Evolutionary conservation across 108 stramenopile species (phyloP), one percentile per base, ranked within the genome.

Genomic region (Parietichytrium sp.): DNA sequence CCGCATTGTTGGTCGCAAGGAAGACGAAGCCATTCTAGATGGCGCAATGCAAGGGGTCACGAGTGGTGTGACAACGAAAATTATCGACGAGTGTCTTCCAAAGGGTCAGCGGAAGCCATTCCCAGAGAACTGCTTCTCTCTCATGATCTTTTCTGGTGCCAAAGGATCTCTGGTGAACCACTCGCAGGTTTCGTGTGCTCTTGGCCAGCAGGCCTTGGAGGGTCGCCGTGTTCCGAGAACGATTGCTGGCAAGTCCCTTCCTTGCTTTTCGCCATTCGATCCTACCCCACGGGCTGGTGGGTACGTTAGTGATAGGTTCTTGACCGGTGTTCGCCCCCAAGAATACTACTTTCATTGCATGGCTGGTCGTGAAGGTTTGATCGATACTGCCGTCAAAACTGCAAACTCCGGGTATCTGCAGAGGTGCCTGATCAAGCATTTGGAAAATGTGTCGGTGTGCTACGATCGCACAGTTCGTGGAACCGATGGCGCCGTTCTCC

Each of bases 281-380:
- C 93, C 95, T 27, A 92, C 91, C 82, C 98, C 99, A 1, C 80
- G 99, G 51, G 99, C 99, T 23, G 98, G 98, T 87, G 99, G 99
- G 13, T 99, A 97, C 85, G 96, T 99, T 29, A 90, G 95, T 45
- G 99, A 99, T 87, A 88, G 99, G 3, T 99, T 99, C 80, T 87
- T 99, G 30, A 98, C 99, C 16, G 99, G 99, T 16, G 84, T 96
- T 49, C 89, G 96, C 10, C 96, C 94, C 4, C 95, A 98, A 86
- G 99, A 99, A 85, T 99, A 99, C 88, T 99, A 98, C 87, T 98
- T 98, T 83, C 99, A 99, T 85, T 98, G 98, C 82, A 99, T 99
- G 99, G 95, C 96, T 6, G 99, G 99, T n/a, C 88, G 99, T 45
- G 98, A 98, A 83, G 98, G 97, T 47, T 55, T 92, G 6, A 89